Evolutionary conservation across 208 protist species (phyloP).

Genomic region (Trypanosoma cruzi): DNA sequence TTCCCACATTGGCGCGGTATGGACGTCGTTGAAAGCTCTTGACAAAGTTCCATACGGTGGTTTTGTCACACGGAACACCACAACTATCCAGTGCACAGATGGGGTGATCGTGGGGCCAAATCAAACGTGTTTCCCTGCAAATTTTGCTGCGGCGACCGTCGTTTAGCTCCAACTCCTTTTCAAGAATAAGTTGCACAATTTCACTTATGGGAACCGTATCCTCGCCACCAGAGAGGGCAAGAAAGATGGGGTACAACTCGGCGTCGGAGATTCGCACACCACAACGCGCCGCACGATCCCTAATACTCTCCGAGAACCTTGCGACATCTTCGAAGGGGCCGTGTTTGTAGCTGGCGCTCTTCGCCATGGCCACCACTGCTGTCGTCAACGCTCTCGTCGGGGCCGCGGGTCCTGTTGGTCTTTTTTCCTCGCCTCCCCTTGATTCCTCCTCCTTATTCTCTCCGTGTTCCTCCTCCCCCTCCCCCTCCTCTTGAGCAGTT

Average conservation of each 20-base stretch:
- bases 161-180: constrained; percentile 38
- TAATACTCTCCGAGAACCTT: constrained; percentile 28
- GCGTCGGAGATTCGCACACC: constrained; percentile 32
- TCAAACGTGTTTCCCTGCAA: constrained; percentile 25
- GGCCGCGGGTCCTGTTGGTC: neutral
- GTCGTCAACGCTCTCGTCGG: neutral
- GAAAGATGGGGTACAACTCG: constrained; percentile 50
- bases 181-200: constrained; percentile 46
- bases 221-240: constrained; percentile 34
- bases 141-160: neutral
- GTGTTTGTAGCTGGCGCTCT: neutral
- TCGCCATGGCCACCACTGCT: neutral
- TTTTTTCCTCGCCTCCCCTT: neutral
- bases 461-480: neutral
- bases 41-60: constrained; percentile 54
- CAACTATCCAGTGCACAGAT: constrained; percentile 76
- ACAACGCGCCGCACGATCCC: constrained; percentile 26
- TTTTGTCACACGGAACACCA: constrained; percentile 62
- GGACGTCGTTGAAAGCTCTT: constrained; percentile 49
- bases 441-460: neutral
- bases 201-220: constrained; percentile 36
- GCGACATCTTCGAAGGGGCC: constrained; percentile 5
- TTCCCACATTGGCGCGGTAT: constrained; percentile 23
- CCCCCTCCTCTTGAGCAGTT: constrained; percentile 5
- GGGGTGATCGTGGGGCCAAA: constrained; percentile 59